phyloP scores from a whole-genome alignment of 176 grass and related monocot genomes.

The Zoysia japonica region DNA sequence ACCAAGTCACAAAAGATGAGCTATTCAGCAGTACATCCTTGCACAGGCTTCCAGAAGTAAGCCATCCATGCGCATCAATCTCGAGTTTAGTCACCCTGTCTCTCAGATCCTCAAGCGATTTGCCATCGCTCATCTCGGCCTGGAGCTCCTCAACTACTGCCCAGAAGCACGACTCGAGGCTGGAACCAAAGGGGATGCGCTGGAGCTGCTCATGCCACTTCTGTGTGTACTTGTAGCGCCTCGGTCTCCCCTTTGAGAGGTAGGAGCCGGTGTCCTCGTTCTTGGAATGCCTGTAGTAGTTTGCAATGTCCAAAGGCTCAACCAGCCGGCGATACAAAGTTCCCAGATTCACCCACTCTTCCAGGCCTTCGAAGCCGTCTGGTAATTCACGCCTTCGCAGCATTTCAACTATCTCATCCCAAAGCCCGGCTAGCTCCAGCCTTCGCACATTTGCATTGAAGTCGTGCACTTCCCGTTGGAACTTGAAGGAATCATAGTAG shows the following conservation, averaged over 20 bases:
- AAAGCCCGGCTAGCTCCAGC: slow-evolving; percentile 74
- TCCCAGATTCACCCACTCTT: slow-evolving; percentile 80
- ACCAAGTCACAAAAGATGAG: slow-evolving; percentile 82
- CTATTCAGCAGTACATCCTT: slow-evolving; percentile 68
- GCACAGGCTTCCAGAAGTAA: slow-evolving; percentile 57
- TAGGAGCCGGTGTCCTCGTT: slow-evolving; percentile 91
- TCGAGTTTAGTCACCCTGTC: slow-evolving; percentile 68
- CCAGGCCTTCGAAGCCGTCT: slow-evolving; percentile 65
- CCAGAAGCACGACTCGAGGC: slow-evolving; percentile 89
- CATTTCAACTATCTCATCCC: slow-evolving; percentile 98
- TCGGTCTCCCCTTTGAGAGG: slow-evolving; percentile 74
- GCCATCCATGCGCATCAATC: slow-evolving; percentile 60
- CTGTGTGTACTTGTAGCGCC: slow-evolving; percentile 83
- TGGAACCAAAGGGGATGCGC: slow-evolving; percentile 51
- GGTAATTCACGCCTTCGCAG: slow-evolving; percentile 73
- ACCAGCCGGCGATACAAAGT: slow-evolving; percentile 73
- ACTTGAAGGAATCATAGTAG: slow-evolving; percentile 93
- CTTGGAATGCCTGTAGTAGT: slow-evolving; percentile 94
- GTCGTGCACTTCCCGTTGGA: slow-evolving; percentile 75
- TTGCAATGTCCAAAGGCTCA: slow-evolving; percentile 96
- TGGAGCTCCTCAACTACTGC: slow-evolving; percentile 83
- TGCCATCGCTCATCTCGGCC: slow-evolving; percentile 57
- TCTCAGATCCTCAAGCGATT: slow-evolving; percentile 56
- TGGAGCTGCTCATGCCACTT: slow-evolving; percentile 76
- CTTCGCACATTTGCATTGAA: slow-evolving; percentile 84